A percentile compares a stretch with the other conserved stretches of the same genome.
Conservation (phyloP, 306 rosid species). For the Corylus americana region DNA sequence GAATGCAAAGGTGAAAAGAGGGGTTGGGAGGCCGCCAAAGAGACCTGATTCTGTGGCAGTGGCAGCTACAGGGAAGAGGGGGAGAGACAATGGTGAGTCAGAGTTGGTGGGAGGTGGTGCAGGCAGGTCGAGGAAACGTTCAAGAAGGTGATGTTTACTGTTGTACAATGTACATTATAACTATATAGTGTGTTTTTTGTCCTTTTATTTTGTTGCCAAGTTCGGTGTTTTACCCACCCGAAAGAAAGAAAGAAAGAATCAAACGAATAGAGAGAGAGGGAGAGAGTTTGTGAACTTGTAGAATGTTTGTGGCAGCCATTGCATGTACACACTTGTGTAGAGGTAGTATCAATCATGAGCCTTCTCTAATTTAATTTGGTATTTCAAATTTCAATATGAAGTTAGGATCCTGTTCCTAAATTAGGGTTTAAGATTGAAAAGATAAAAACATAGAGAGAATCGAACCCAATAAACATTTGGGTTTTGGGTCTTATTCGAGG, state of each 20-base stretch:
- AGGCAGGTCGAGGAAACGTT: constrained; percentile 44
- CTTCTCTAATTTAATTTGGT: too few species aligned
- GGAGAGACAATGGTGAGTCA: constrained; percentile 29
- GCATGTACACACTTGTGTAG: constrained; percentile 7
- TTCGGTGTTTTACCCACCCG: not conserved
- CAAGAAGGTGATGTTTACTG: constrained; percentile 37
- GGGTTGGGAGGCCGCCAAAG: constrained; percentile 49
- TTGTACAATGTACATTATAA: constrained; percentile 38
- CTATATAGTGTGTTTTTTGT: constrained; percentile 16
- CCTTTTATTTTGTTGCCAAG: not conserved
- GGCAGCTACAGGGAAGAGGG: constrained; percentile 13
- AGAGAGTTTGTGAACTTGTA: constrained; percentile 17
- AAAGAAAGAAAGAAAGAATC: constrained; percentile 18
- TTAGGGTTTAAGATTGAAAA: too few species aligned
- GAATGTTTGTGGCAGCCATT: constrained; percentile 27
- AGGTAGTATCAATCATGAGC: not conserved
- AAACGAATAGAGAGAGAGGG: not conserved
- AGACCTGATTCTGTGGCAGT: constrained; percentile 17
- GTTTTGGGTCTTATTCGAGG: too few species aligned
- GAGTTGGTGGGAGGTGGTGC: constrained; percentile 28
- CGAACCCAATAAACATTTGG: too few species aligned
- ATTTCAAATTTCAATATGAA: too few species aligned
- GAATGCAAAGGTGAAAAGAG: constrained; percentile 38
- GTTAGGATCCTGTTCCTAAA: too few species aligned
- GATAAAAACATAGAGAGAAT: too few species aligned